Conservation (phyloP, 2,329 filamentous ascomycete genomes). For the Aspergillus chevalieri region DNA sequence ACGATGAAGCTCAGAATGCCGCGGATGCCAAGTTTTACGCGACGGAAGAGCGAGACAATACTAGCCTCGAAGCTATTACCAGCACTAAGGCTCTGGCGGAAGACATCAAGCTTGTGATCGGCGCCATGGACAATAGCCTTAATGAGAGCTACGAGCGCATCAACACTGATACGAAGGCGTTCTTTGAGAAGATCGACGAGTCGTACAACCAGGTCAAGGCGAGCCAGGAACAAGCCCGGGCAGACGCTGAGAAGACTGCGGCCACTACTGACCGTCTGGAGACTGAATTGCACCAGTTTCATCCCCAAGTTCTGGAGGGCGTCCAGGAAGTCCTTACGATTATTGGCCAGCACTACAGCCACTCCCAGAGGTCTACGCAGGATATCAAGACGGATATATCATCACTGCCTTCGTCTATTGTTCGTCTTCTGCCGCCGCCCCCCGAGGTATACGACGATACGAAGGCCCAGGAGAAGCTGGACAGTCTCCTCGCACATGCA, state of each 20-base stretch:
- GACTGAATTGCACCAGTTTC: slow-evolving; percentile 70
- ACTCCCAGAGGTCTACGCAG: slow-evolving; percentile 64
- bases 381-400: slow-evolving; percentile 55
- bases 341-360: slow-evolving; percentile 81
- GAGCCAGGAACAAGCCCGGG: slow-evolving; percentile 76
- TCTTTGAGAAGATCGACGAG: slow-evolving; percentile 76
- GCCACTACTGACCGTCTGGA: slow-evolving; percentile 69
- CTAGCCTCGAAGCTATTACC: slow-evolving; percentile 67
- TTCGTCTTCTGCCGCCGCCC: slow-evolving; percentile 49
- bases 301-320: slow-evolving; percentile 81
- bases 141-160: slow-evolving; percentile 80
- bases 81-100: slow-evolving; percentile 75
- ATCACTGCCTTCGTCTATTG: slow-evolving; percentile 46
- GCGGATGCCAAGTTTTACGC: slow-evolving; percentile 69
- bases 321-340: slow-evolving; percentile 79
- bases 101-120: slow-evolving; percentile 78
- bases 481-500: slow-evolving; percentile 36
- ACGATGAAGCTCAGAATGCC: slow-evolving; percentile 73
- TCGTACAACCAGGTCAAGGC: slow-evolving; percentile 66
- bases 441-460: slow-evolving; percentile 59
- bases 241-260: slow-evolving; percentile 70
- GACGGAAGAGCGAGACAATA: slow-evolving; percentile 65
- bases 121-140: slow-evolving; percentile 73
- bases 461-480: slow-evolving; percentile 54
- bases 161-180: slow-evolving; percentile 78